Evolutionary conservation across 2,329 filamentous ascomycete species (phyloP).

Genomic region (Epichloe festucae): DNA sequence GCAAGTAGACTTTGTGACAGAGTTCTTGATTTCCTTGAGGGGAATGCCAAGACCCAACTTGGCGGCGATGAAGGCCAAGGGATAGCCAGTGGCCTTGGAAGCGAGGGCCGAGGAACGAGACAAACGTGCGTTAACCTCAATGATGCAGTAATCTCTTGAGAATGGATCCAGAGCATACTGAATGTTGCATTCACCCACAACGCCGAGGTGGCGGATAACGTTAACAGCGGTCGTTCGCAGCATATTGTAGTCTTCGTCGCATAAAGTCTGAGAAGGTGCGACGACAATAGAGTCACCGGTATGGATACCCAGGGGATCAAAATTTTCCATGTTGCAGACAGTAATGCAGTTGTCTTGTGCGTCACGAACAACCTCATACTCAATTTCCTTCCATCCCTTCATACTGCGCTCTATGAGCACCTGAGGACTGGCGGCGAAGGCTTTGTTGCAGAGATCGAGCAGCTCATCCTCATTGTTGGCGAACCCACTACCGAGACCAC

Average conservation of each 20-base stretch:
- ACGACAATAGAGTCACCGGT: constrained; percentile 98
- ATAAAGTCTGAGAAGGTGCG: constrained; percentile 89
- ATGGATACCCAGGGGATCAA: constrained; percentile 94
- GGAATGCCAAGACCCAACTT: constrained; percentile 93
- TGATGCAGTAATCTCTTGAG: constrained; percentile 95
- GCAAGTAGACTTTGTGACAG: constrained; percentile 87
- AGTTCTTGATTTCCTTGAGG: constrained; percentile 91
- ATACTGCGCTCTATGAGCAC: constrained; percentile 95
- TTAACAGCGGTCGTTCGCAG: constrained; percentile 92
- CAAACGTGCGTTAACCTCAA: constrained; percentile 94
- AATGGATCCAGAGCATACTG: constrained; percentile 95
- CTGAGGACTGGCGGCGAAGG: constrained; percentile 88
- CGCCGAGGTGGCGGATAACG: constrained; percentile 90
- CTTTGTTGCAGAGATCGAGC: constrained; percentile 80
- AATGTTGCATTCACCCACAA: constrained; percentile 98
- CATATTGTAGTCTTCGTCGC: constrained; percentile 99
- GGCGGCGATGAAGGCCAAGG: constrained; percentile 88
- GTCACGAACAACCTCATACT: constrained; percentile 96
- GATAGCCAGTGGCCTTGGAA: constrained; percentile 95
- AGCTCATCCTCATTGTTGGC: constrained; percentile 78
- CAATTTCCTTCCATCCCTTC: constrained; percentile 99
- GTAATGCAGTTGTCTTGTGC: constrained; percentile 97
- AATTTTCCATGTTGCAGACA: constrained; percentile 99
- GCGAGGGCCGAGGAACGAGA: constrained; percentile 91
- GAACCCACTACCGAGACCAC: constrained; percentile 90